Evolutionary conservation across 805 yeast genomes (phyloP), one percentile per base, ranked within the genome.

Genomic region (Metschnikowia colocasiae): DNA sequence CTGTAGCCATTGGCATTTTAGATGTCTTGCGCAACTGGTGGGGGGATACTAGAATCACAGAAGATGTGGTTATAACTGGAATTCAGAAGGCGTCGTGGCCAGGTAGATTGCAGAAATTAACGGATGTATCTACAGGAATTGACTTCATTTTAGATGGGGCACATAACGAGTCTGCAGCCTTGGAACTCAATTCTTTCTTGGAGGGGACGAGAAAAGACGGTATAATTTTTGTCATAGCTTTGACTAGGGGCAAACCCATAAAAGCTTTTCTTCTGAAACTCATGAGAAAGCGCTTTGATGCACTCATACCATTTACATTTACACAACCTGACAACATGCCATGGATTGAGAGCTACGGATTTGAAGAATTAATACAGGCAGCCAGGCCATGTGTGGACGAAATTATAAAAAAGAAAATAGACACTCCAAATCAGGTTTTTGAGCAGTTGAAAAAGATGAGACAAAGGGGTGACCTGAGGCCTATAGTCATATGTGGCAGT

Each of bases 261-360:
- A 63, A 65, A 1, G 71, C 73, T 0, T 63, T 90, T 18, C 63
- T 87, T 33, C 59, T 67, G 26, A 75, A 78, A 16, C 63, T 88
- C 2, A 60, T 86, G 3, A 61, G 62, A 6, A 53, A 50, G 18
- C 57, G 68, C 1, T 59, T 64, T 0, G 97, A 90, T 57, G 62
- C 68, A 2, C 77, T 91, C 0, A 65, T 84, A 1, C 75, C 83
- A 0, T 81, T 92, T 0, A 60, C 69, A 27, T 94, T 91, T 61
- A 77, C 82, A 2, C 57, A 68, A 1, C 92, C 95, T 0, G 91
- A 84, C 12, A 85, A 88, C 0, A 94, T 94, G 99, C 97, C 98
- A 0, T 94, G 98, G 98, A 81, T 94, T 4, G 58, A 71, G 35
- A 67, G 91, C 1, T 73, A 71, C 52, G 57, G 60, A 3, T 58